phyloP scores from a whole-genome alignment of 768 basidiomycete genomes.

The Coprinopsis sp. region DNA sequence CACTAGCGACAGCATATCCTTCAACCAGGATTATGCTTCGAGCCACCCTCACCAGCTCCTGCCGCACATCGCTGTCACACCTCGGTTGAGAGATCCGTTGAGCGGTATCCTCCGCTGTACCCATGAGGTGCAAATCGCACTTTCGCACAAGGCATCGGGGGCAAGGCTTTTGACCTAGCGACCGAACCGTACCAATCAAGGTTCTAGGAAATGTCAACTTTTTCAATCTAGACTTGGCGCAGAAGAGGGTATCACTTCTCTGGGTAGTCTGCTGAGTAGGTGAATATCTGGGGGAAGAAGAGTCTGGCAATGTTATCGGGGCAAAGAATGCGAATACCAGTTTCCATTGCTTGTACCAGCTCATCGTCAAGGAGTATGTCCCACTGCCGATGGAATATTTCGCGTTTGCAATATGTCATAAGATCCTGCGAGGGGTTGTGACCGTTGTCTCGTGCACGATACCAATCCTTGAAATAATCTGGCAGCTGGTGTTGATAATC shows the following conservation, averaged over 20 bases:
- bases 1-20: background rate
- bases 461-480: background rate
- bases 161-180: background rate
- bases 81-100: background rate
- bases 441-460: background rate
- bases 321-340: too few relatives aligned
- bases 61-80: background rate
- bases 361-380: background rate
- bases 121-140: background rate
- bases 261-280: background rate
- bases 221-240: background rate
- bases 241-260: background rate
- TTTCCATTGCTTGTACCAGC: background rate
- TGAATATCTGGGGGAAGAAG: background rate
- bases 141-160: background rate
- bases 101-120: background rate
- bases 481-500: background rate
- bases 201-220: background rate
- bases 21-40: background rate
- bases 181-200: background rate
- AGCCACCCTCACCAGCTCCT: background rate
- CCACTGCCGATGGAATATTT: background rate
- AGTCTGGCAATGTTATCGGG: slow-evolving; percentile 52
- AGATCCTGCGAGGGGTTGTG: background rate
- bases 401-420: background rate